Base-by-base conservation (phyloP, 1,139 yeast genomes). In the Diutina scorzettiae region DNA sequence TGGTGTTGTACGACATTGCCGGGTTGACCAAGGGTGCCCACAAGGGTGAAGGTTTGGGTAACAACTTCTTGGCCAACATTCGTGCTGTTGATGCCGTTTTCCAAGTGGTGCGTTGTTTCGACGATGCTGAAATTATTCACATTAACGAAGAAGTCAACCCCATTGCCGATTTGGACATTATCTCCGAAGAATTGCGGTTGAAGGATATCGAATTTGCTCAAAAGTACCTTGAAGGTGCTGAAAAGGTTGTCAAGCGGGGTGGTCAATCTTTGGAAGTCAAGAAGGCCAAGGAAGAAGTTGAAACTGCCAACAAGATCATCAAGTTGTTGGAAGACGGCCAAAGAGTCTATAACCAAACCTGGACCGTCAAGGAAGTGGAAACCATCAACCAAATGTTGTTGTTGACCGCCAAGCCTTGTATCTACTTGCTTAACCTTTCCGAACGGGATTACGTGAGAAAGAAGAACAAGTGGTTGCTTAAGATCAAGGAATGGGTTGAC, bases 91-190 rank as follows among this genome's bases (percentile, higher is more conserved):
- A 91, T 73, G 95, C 97, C 51, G 80, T 91, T 57, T 91, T 84
- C 72, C 98, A 93, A 68, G 95, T 91, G 53, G 97, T 91, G 45
- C 82, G 99, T 72, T 83, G 95, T 67, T 91, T 91, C 57, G 98
- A 91, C 60, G 98, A 91, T 63, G 93, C 97, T 43, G 99, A 91
- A 57, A 91, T 91, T 56, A 89, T 89, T 54, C 99, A 91, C 64
- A 85, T 91, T 55, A 96, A 89, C 67, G 96, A 96, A 64, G 97
- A 89, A 60, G 98, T 91, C 49, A 81, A 91, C 64, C 98, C 99
- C 49, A 80, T 76, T 45, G 85, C 95, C 59, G 99, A 91, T 66
- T 78, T 93, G 66, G 95, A 86, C 52, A 89, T 91, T 58, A 86
- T 93, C 58, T 75, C 75, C 53, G 86, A 84, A 49, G 99, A 91